Evolutionary conservation across 164 flowering plant genomes (phyloP), one percentile per base, ranked within the genome.

Genomic region (Taxillus chinensis): DNA sequence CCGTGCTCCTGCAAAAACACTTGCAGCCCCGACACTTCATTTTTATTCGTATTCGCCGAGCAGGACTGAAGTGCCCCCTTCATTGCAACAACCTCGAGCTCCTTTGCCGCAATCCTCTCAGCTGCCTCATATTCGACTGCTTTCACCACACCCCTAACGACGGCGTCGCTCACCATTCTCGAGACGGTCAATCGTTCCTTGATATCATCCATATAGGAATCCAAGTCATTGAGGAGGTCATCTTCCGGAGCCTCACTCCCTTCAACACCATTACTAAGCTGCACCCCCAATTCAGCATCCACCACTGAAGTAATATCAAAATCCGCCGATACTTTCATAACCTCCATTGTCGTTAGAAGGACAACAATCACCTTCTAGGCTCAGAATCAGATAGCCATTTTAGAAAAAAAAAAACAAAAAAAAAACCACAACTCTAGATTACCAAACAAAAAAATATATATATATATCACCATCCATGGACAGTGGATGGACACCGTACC

Each of bases 161-260:
- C 82, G 7, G 95, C 80, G 55, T 89, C 83, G 70, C 76, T 84
- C 14, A 95, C 99, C 92, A 91, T 82, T 71, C 93, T 74, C 5
- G 97, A 87, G 39, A 95, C 69, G 8, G 71, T 80, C 62, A 95
- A 63, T 11, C 93, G 77, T 10, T 81, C 85, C 64, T 76, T 57
- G 39, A 95, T 77, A 60, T 85, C 95, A 27, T 86, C 82, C 65
- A 75, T 69, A 68, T 82, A 87, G 5, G 86, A 84, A 62, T 95
- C 99, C 43, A 86, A 78, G 68, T 81, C 86, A 39, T 82, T 79
- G 41, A 90, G 75, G 7, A 95, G 45, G 12, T 69, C 79, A 69
- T 65, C 74, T 2, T 55, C 79, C 39, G 64, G 51, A 67, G 75
- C 68, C 45, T 73, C 86, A 59, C 49, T 72, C 68, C 61, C 86